phyloP scores from a whole-genome alignment of 352 stramenopile genomes.

The Phytophthora hibernalis region DNA sequence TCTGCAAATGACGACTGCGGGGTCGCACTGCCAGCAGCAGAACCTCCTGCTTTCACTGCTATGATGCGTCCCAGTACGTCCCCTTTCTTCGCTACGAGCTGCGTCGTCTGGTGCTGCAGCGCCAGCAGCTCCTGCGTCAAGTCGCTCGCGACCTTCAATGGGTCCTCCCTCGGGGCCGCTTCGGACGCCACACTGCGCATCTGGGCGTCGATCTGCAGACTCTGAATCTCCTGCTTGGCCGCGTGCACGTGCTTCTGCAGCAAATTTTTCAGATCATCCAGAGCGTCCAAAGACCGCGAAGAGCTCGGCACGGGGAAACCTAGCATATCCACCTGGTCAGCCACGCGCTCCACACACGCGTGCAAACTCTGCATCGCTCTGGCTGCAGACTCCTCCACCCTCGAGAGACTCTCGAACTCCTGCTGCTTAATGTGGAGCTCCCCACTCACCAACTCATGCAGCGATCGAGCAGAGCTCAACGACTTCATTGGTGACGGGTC shows the following conservation, averaged over 20 bases:
- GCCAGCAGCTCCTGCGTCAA: conserved; percentile 59
- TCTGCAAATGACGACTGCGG: conserved; percentile 25
- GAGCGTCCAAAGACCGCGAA: conserved; percentile 49
- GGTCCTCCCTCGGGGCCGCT: conserved; percentile 28
- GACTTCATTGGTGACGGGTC: conserved; percentile 8
- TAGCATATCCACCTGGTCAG: conserved; percentile 51
- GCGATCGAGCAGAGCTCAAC: conserved; percentile 43
- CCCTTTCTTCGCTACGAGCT: conserved; percentile 43
- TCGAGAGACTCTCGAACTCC: conserved; percentile 32
- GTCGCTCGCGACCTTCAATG: conserved; percentile 32
- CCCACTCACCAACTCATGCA: conserved; percentile 49
- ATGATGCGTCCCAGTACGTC: conserved; percentile 32
- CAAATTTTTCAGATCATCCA: conserved; percentile 68
- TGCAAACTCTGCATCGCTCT: conserved; percentile 53
- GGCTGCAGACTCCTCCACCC: conserved; percentile 45
- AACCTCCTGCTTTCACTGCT: conserved; percentile 27
- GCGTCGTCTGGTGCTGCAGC: conserved; percentile 50
- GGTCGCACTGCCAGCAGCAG: conserved; percentile 14
- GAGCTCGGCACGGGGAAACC: conserved; percentile 56
- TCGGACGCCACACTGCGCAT: conserved; percentile 66
- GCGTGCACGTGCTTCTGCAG: conserved; percentile 57
- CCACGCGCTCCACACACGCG: conserved; percentile 49
- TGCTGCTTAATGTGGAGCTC: conserved; percentile 52
- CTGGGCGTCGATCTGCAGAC: conserved; percentile 65
- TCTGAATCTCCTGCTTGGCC: conserved; percentile 74